Evolutionary conservation across 2,329 filamentous ascomycete species (phyloP).

Genomic region (Pseudocercospora cruenta): DNA sequence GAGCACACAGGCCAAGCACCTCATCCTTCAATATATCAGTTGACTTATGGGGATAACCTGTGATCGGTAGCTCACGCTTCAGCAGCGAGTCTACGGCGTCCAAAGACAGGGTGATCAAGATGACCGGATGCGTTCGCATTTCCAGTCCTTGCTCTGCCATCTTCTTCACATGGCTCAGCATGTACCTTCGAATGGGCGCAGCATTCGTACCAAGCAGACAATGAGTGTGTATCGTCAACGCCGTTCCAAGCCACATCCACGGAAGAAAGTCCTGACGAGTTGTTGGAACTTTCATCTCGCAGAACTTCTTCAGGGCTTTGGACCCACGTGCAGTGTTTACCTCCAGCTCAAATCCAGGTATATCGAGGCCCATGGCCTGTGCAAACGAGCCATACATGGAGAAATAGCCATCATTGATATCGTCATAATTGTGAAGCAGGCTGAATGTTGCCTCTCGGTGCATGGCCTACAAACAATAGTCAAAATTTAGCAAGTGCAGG

Average conservation of each 20-base stretch:
- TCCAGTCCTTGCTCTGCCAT: background rate
- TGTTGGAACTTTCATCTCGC: background rate
- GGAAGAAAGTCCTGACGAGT: slow-evolving; percentile 6
- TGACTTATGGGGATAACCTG: background rate
- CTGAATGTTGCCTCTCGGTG: background rate
- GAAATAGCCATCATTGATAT: slow-evolving; percentile 13
- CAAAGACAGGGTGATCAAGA: slow-evolving; percentile 6
- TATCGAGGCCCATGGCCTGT: background rate
- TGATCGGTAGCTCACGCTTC: slow-evolving; percentile 6
- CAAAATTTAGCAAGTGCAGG: background rate
- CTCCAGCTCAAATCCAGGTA: slow-evolving; percentile 7
- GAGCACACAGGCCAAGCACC: background rate
- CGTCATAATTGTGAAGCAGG: slow-evolving; percentile 10
- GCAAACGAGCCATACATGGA: slow-evolving; percentile 11
- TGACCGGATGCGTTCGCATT: background rate
- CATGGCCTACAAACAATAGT: background rate
- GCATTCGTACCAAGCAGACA: slow-evolving; percentile 11
- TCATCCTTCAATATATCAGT: background rate
- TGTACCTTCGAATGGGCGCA: slow-evolving; percentile 6
- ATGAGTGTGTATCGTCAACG: slow-evolving; percentile 6
- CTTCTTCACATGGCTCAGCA: background rate
- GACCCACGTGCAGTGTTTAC: slow-evolving; percentile 1
- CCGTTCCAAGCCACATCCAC: slow-evolving; percentile 14
- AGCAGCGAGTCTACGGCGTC: slow-evolving; percentile 13
- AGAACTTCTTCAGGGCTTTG: slow-evolving; percentile 9